Conservation (phyloP, 2,329 filamentous ascomycete species). For the Fusarium buxicola region DNA sequence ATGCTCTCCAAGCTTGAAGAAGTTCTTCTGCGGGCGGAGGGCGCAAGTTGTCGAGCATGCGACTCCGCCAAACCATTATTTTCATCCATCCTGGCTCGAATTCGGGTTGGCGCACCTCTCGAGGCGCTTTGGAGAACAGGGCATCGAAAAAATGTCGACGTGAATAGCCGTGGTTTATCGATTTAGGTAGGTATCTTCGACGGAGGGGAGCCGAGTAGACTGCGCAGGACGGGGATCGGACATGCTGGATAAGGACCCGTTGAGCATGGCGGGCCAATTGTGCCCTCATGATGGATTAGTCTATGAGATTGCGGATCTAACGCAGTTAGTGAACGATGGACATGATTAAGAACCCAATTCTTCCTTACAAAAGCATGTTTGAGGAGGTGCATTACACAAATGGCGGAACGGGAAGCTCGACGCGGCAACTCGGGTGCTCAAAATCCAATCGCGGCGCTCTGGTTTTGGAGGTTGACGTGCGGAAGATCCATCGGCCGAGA, state of each 20-base stretch:
- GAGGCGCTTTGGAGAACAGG: conserved; percentile 69
- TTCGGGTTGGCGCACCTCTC: conserved; percentile 69
- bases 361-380: conserved; percentile 45
- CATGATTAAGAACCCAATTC: not conserved
- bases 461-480: conserved; percentile 42
- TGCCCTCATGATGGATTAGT: conserved; percentile 57
- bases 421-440: conserved; percentile 33
- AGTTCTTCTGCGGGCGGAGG: conserved; percentile 74
- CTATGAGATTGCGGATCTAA: conserved; percentile 42
- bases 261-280: conserved; percentile 59
- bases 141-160: conserved; percentile 67
- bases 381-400: conserved; percentile 26
- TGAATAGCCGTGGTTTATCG: conserved; percentile 38
- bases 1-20: conserved; percentile 70
- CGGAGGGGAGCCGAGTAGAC: conserved; percentile 47
- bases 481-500: conserved; percentile 27
- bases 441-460: conserved; percentile 37
- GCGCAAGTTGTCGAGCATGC: conserved; percentile 71
- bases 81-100: conserved; percentile 77
- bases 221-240: conserved; percentile 51
- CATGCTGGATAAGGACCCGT: conserved; percentile 53
- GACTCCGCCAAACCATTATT: conserved; percentile 75
- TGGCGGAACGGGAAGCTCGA: conserved; percentile 25
- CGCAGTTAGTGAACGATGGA: conserved; percentile 16
- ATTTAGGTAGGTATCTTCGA: conserved; percentile 43